Percentiles rank a stretch among this genome's conserved stretches.
Conservation (phyloP, 2,329 filamentous ascomycete genomes). For the Neophaeococcomyces mojaviensis region DNA sequence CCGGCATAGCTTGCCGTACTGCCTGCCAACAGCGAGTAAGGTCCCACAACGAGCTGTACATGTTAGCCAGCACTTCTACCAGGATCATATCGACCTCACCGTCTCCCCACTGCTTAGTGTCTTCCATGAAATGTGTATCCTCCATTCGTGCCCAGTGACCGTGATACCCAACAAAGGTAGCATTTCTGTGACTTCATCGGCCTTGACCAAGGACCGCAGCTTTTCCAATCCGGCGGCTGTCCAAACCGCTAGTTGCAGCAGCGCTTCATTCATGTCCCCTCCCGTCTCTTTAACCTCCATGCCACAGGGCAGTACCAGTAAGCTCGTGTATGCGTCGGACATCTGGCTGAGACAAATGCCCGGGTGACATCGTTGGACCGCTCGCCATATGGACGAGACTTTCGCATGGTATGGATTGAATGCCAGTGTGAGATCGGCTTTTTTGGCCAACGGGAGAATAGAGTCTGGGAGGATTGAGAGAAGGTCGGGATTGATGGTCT, state of each 20-base stretch:
- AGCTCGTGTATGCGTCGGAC: slow-evolving; percentile 3
- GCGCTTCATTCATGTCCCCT: slow-evolving; percentile 2
- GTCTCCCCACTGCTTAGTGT: background rate
- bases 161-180: slow-evolving; percentile 2
- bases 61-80: slow-evolving; percentile 1
- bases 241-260: background rate
- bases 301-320: background rate
- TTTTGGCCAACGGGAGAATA: background rate
- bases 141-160: background rate
- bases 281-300: slow-evolving; percentile 4
- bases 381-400: background rate
- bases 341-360: slow-evolving; percentile 1
- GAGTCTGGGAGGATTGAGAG: background rate
- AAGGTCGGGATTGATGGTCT: no score
- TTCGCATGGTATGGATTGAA: slow-evolving; percentile 2
- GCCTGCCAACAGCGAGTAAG: slow-evolving; percentile 1
- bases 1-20: slow-evolving; percentile 2
- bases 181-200: background rate
- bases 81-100: background rate
- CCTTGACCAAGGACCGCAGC: background rate
- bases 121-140: background rate
- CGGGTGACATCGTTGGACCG: background rate
- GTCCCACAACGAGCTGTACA: slow-evolving; percentile 2
- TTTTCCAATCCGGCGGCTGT: slow-evolving; percentile 2
- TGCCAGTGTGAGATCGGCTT: background rate